Evolutionary conservation across 495 filamentous ascomycete genomes (phyloP), one percentile per base, ranked within the genome.

Genomic region (Hypoxylon subgilvum): DNA sequence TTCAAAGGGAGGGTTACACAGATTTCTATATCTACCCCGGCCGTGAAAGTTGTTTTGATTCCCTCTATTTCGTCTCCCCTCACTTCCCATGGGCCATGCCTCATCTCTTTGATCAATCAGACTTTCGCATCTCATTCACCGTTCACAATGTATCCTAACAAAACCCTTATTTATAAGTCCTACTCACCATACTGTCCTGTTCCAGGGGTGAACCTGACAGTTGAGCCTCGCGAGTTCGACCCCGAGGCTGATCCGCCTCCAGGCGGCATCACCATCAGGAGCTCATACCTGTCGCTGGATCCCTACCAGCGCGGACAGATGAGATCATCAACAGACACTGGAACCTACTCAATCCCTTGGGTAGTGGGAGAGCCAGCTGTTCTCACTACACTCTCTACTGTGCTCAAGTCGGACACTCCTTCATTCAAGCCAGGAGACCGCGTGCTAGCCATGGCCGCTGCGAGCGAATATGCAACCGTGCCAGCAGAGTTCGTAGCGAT

Each of bases 281-380:
- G 84, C 50, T 77, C 85, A 68, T 88, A 87, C 67, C 76, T 83
- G 68, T 92, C 89, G 53, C 86, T 87, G 65, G 90, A 94, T 71
- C 89, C 89, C 7, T 91, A 91, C 76, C 82, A 88, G 73, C 85
- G 89, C 13, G 87, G 86, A 42, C 81, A 85, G 23, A 78, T 79
- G 76, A 62, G 72, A 1, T 51, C 61, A 21, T 51, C 61, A 21
- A 34, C 76, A 6, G 43, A 51, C 17, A 52, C 63, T 49, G 78
- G 83, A 53, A 42, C 49, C 5, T 53, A 48, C 49, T 16, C 18
- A 23, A 10, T 35, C 3, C 34, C 57, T 7, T 54, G 35, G 19
- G 13, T 16, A 1, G 30, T 61, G 1, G 14, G 17, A 19, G 17
- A 23, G 10, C 16, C 49, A 4, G 13, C 54, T 2, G 14, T 10